Evolutionary conservation across 2,329 filamentous ascomycete genomes (phyloP).

Genomic region (Dactylellina leptospora): DNA sequence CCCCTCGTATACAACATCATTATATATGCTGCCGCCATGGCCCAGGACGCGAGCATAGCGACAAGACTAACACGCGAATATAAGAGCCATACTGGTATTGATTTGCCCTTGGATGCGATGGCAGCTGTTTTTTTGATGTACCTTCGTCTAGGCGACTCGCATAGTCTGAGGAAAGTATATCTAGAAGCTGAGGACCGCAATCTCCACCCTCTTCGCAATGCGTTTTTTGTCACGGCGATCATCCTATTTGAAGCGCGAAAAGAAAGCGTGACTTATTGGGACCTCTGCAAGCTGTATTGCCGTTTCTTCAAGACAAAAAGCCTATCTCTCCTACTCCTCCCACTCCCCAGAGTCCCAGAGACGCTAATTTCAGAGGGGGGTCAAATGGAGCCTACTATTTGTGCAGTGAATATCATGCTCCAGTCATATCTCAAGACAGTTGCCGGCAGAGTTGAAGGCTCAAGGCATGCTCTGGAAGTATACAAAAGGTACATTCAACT

Average conservation of each 20-base stretch:
- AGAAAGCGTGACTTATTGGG: constrained; percentile 23
- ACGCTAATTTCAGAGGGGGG: not conserved
- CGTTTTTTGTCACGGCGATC: constrained; percentile 45
- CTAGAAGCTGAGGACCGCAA: constrained; percentile 9
- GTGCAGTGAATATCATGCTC: constrained; percentile 38
- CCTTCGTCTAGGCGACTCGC: constrained; percentile 25
- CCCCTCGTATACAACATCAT: constrained; percentile 44
- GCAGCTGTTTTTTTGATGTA: constrained; percentile 39
- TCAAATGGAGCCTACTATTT: constrained; percentile 23
- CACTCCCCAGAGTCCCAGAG: not conserved
- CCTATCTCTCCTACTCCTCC: constrained; percentile 13
- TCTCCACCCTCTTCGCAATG: constrained; percentile 27
- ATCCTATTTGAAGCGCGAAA: constrained; percentile 31
- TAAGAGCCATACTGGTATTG: constrained; percentile 12
- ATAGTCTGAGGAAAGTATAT: constrained; percentile 13
- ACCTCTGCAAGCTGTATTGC: constrained; percentile 26
- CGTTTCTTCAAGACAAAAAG: constrained; percentile 32
- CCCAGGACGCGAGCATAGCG: constrained; percentile 16
- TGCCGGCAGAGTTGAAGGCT: constrained; percentile 41
- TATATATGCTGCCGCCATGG: constrained; percentile 28
- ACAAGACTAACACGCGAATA: constrained; percentile 14
- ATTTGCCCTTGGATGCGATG: constrained; percentile 29
- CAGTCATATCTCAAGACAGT: constrained; percentile 42
- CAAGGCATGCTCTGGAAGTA: constrained; percentile 29
- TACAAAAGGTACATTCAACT: constrained; percentile 35